These are phyloP conservation scores for Candida tetrigidarum DNA, from an alignment of 1,139 yeast genomes.

Conservation along the genomic window DNA sequence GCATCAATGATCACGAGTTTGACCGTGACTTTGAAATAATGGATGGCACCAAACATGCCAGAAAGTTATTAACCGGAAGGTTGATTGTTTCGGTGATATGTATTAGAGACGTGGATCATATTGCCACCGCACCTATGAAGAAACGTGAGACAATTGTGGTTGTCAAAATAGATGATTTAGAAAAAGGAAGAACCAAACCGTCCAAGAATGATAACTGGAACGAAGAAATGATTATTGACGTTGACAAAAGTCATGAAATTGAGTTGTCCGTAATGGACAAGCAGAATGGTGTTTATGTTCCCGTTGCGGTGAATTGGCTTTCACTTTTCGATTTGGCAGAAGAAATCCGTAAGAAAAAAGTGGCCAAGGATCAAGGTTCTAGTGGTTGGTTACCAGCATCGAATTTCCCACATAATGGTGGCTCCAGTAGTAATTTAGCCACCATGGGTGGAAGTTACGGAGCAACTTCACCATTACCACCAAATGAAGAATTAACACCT, in stretches of 20 bases:
- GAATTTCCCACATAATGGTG: conserved; percentile 38
- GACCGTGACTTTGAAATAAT: conserved; percentile 66
- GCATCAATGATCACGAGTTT: conserved; percentile 68
- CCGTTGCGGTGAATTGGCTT: conserved; percentile 95
- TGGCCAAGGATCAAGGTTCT: conserved; percentile 69
- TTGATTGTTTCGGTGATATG: conserved; percentile 73
- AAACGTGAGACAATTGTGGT: conserved; percentile 78
- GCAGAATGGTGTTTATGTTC: conserved; percentile 64
- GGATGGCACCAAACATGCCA: conserved; percentile 69
- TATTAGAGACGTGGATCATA: conserved; percentile 89
- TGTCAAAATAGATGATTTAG: conserved; percentile 85
- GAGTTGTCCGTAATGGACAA: conserved; percentile 89
- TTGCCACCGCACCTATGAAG: conserved; percentile 77
- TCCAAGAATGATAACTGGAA: conserved; percentile 83
- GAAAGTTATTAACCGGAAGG: conserved; percentile 84
- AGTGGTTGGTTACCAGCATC: conserved; percentile 92
- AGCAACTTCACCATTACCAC: conserved; percentile 11
- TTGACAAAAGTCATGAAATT: conserved; percentile 90
- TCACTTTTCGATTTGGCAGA: conserved; percentile 89
- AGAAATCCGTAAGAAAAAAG: conserved; percentile 89
- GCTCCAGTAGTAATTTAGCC: conserved; percentile 1
- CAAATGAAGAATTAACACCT: conserved; percentile 9
- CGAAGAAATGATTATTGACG: conserved; percentile 79
- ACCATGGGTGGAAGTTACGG: conserved; percentile 10
- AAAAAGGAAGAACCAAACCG: conserved; percentile 73